Evolutionary conservation across 805 yeast species (phyloP).

Genomic region (Saccharomyces mikatae): DNA sequence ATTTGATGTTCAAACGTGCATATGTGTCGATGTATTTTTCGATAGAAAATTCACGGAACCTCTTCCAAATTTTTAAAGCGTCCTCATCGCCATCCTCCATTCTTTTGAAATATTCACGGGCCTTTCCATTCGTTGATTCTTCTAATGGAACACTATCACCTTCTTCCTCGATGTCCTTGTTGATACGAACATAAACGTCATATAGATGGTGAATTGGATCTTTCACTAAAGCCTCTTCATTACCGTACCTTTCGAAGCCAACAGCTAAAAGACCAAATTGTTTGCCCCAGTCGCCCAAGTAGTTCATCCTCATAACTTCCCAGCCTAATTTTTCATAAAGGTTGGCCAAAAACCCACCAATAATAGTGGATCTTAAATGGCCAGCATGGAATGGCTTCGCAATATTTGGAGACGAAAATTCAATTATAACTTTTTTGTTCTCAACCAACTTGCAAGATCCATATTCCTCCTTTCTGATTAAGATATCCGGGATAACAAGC

Average conservation of each 20-base stretch:
- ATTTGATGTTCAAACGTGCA: slow-evolving; percentile 81
- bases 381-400: slow-evolving; percentile 99
- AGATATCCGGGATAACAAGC: slow-evolving; percentile 60
- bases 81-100: slow-evolving; percentile 90
- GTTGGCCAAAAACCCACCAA: slow-evolving; percentile 90
- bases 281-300: slow-evolving; percentile 98
- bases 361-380: slow-evolving; percentile 91
- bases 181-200: slow-evolving; percentile 82
- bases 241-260: slow-evolving; percentile 80
- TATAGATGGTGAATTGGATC: slow-evolving; percentile 93
- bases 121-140: slow-evolving; percentile 63
- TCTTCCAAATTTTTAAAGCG: slow-evolving; percentile 74
- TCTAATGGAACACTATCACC: slow-evolving; percentile 41
- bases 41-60: slow-evolving; percentile 82
- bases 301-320: slow-evolving; percentile 83
- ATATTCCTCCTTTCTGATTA: slow-evolving; percentile 48
- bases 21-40: slow-evolving; percentile 78
- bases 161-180: slow-evolving; percentile 57
- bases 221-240: slow-evolving; percentile 52
- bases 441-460: slow-evolving; percentile 72
- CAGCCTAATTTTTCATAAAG: slow-evolving; percentile 85
- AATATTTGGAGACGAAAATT: slow-evolving; percentile 93
- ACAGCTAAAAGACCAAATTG: slow-evolving; percentile 94
- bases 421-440: slow-evolving; percentile 66
- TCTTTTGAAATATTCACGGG: slow-evolving; percentile 74